Base-by-base conservation (phyloP, 495 filamentous ascomycete species). In the Penicillium ucsense region DNA sequence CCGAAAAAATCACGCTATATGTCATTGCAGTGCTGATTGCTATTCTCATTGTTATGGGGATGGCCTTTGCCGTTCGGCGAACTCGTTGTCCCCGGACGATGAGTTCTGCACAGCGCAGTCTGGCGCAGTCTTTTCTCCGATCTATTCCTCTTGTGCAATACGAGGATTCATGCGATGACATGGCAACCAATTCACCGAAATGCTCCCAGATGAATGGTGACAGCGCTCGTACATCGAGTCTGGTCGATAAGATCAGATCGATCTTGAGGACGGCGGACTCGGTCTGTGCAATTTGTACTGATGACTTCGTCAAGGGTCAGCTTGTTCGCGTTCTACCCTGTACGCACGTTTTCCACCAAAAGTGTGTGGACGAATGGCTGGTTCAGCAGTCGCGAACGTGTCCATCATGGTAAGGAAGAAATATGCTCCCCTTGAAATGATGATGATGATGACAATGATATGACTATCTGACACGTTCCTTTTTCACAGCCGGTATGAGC, bases 1-100 rank as follows among this genome's bases (percentile, higher is more conserved):
- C 41, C 2, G 48, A 50, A 10, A 50, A 50, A 41, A 38, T 50
- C 7, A 50, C 48, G 5, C 31, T 50, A 3, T 50, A 50, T 38
- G 48, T 50, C 5, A 31, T 50, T 10, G 41, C 48, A 27, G 48
- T n/a, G 8, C 20, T 31, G 9, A 43, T 12, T 8, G 42, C 30
- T 10, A 6, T 50, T 8, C 32, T 45, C 4, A 44, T 40, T 9
- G 39, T 41, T 6, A 7, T 50, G 31, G 48, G 48, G 2, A 20
- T 41, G 3, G 29, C 31, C 3, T 40, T 50, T 3, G 37, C n/a
- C 8, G 33, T 50, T 4, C 29, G 40, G 4, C 48, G 48, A 8
- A 4, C 48, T 20, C 48, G 32, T 4, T 43, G 43, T 33, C 20
- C 27, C 0, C 5, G 31, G 31, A 41, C 33, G 6, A 20, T 43